Percentiles rank a stretch among this genome's conserved stretches.
Evolutionary conservation across 2,329 filamentous ascomycete species (phyloP).

Genomic region (Trichoderma koningiopsis): DNA sequence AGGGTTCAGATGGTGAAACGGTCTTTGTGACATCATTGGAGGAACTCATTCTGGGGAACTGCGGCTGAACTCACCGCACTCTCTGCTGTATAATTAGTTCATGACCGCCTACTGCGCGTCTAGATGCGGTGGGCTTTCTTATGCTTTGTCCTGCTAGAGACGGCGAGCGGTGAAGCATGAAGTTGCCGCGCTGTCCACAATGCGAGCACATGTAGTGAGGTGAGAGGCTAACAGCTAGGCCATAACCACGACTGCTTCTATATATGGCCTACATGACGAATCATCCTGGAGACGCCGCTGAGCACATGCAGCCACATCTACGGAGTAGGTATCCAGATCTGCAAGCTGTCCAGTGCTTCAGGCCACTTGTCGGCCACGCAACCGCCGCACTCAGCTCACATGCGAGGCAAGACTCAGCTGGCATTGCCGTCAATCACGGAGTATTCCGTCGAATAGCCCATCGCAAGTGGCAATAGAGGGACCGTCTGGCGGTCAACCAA

Average conservation of each 20-base stretch:
- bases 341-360: background rate
- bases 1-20: background rate
- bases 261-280: background rate
- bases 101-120: background rate
- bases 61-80: background rate
- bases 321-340: background rate
- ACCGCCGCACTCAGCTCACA: background rate
- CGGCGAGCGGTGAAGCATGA: background rate
- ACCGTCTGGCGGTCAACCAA: constrained; percentile 11
- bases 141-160: background rate
- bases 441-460: background rate
- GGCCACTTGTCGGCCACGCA: background rate
- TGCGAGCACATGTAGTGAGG: background rate
- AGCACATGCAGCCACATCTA: background rate
- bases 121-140: background rate
- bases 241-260: background rate
- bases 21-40: constrained; percentile 13
- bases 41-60: background rate
- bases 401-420: background rate
- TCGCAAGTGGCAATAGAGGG: background rate
- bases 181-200: background rate
- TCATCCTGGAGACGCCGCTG: background rate
- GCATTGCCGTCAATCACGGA: background rate
- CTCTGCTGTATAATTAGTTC: background rate
- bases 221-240: background rate